A percentile compares a stretch with the other conserved stretches of the same genome.
Evolutionary conservation across 2,329 filamentous ascomycete genomes (phyloP).

Genomic region (Paecilomyces formosus): DNA sequence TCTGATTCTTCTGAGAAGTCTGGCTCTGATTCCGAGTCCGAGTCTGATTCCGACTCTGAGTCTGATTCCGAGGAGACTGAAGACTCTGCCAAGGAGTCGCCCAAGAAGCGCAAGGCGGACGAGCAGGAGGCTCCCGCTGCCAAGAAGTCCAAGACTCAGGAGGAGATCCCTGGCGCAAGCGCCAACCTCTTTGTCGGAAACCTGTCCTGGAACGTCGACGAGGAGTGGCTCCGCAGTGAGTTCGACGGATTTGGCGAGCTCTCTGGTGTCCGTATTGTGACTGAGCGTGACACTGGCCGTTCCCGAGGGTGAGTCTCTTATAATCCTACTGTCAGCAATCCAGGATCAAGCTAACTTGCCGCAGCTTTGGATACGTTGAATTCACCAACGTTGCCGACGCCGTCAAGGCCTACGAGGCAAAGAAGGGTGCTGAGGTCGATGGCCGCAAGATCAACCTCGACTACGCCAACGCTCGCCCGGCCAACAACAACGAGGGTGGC

Average conservation of each 20-base stretch:
- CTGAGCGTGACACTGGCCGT: constrained; percentile 69
- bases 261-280: constrained; percentile 68
- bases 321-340: background rate
- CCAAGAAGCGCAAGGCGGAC: constrained; percentile 45
- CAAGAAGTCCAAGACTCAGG: constrained; percentile 58
- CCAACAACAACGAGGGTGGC: constrained; percentile 47
- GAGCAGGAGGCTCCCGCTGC: constrained; percentile 33
- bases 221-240: constrained; percentile 70
- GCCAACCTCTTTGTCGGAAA: constrained; percentile 80
- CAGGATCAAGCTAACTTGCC: constrained; percentile 6
- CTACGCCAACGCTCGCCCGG: constrained; percentile 61
- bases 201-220: constrained; percentile 84
- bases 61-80: constrained; percentile 21
- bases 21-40: constrained; percentile 22
- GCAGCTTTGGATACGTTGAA: constrained; percentile 82
- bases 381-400: constrained; percentile 63
- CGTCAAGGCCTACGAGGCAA: constrained; percentile 64
- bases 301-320: constrained; percentile 61
- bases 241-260: constrained; percentile 75
- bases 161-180: constrained; percentile 22
- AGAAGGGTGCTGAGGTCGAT: constrained; percentile 68
- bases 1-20: constrained; percentile 15
- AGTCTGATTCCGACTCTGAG: constrained; percentile 20
- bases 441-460: constrained; percentile 71
- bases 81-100: constrained; percentile 19